These are phyloP conservation scores for Jimgerdemannia flammicorona DNA, from an alignment of 192 early-diverging fungal species.

Conservation along the genomic window DNA sequence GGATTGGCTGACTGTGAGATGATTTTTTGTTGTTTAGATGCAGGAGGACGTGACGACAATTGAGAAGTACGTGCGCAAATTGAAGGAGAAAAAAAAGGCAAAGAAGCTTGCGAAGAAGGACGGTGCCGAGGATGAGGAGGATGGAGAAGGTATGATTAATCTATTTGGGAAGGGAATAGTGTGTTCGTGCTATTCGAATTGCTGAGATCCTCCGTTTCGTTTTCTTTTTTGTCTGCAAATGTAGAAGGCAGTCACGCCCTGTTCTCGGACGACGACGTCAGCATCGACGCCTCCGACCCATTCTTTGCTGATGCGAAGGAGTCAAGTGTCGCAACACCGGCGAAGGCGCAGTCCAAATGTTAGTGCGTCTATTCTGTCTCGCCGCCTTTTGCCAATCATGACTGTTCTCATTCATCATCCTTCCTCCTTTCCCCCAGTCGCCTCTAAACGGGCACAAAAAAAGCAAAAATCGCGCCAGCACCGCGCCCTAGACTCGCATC, in stretches of 20 bases:
- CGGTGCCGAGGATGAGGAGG: conserved; percentile 15
- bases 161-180: not conserved
- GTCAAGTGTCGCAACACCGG: conserved; percentile 16
- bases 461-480: conserved; percentile 59
- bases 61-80: conserved; percentile 75
- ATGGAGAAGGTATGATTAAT: conserved; percentile 3
- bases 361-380: not conserved
- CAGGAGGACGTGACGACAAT: conserved; percentile 80
- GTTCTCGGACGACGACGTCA: conserved; percentile 55
- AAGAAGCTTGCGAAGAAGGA: conserved; percentile 49
- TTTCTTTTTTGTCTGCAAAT: not conserved
- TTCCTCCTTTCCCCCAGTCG: not conserved
- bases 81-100: conserved; percentile 72
- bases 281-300: conserved; percentile 44
- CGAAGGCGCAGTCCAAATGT: conserved; percentile 3
- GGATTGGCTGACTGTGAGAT: conserved; percentile 5
- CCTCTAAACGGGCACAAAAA: conserved; percentile 23
- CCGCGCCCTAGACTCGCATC: conserved; percentile 47
- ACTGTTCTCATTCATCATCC: not conserved
- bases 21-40: conserved; percentile 12
- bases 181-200: not conserved
- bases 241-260: conserved; percentile 41
- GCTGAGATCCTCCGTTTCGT: not conserved
- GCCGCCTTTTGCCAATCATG: not conserved
- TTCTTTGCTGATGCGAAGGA: conserved; percentile 51